Evolutionary conservation across 225 moss, liverwort and hornwort genomes (phyloP).

Genomic region (Marchantia paleacea): DNA sequence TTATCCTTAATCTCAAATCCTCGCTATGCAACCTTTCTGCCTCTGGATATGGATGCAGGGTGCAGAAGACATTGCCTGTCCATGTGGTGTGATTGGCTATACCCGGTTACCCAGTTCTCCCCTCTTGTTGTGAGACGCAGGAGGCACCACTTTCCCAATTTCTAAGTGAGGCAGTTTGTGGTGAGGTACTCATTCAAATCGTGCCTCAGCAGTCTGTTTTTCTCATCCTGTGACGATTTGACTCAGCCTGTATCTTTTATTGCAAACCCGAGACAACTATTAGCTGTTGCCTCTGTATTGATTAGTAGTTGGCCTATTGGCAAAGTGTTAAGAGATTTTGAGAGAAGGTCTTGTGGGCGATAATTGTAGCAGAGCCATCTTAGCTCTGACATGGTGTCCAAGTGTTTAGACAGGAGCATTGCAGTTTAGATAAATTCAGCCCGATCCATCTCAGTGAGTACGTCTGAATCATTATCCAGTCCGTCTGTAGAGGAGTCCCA

Average conservation of each 20-base stretch:
- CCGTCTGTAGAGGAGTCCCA: constrained; percentile 8
- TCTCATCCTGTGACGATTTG: not conserved
- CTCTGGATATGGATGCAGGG: constrained; percentile 30
- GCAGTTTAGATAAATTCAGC: constrained; percentile 24
- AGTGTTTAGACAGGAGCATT: constrained; percentile 14
- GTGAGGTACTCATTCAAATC: constrained; percentile 21
- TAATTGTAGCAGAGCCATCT: constrained; percentile 15
- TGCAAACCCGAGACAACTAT: constrained; percentile 14
- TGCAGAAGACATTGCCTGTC: constrained; percentile 26
- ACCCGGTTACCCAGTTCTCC: constrained; percentile 25
- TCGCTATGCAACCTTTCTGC: constrained; percentile 28
- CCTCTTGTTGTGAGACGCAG: constrained; percentile 22
- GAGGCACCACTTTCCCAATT: constrained; percentile 25
- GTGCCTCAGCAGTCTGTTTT: constrained; percentile 13
- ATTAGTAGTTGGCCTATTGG: constrained; percentile 13
- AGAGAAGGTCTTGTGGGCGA: constrained; percentile 17
- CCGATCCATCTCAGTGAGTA: constrained; percentile 9
- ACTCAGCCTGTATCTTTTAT: constrained; percentile 11
- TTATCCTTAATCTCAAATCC: constrained; percentile 17
- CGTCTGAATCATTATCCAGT: constrained; percentile 16
- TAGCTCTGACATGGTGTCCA: constrained; percentile 13
- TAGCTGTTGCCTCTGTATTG: constrained; percentile 24
- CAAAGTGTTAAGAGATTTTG: constrained; percentile 7
- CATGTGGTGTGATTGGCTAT: constrained; percentile 21
- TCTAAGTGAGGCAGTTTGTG: constrained; percentile 20